Evolutionary conservation across 2,329 filamentous ascomycete species (phyloP).

Genomic region (Pseudogymnoascus sp.): DNA sequence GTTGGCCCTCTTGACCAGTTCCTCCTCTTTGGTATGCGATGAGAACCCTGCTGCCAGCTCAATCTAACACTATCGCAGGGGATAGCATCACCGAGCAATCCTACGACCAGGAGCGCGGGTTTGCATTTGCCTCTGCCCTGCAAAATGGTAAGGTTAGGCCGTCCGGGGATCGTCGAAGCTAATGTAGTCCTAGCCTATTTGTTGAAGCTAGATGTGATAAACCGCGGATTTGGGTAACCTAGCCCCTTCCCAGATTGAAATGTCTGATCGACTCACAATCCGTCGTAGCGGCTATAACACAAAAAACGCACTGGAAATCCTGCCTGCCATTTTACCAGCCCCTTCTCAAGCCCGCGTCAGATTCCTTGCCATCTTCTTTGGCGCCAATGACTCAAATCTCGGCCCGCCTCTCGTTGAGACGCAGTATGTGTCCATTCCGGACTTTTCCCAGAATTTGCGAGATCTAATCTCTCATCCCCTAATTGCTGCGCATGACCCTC

Average conservation of each 20-base stretch:
- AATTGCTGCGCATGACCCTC: slow-evolving; percentile 60
- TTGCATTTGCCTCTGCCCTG: slow-evolving; percentile 22
- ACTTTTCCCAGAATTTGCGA: slow-evolving; percentile 64
- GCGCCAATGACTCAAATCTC: slow-evolving; percentile 80
- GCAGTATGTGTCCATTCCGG: slow-evolving; percentile 67
- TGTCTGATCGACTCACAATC: background rate
- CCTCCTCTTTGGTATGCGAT: slow-evolving; percentile 18
- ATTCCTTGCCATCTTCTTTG: slow-evolving; percentile 56
- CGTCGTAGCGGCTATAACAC: slow-evolving; percentile 21
- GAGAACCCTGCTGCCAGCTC: background rate
- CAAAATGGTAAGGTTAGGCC: slow-evolving; percentile 17
- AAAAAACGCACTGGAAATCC: slow-evolving; percentile 18
- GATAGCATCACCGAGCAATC: slow-evolving; percentile 24
- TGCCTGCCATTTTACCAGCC: slow-evolving; percentile 18
- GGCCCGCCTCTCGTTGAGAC: slow-evolving; percentile 46
- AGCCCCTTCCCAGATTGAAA: background rate
- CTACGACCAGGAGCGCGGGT: slow-evolving; percentile 18
- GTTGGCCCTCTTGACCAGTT: slow-evolving; percentile 16
- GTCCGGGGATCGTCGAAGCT: background rate
- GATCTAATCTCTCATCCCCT: slow-evolving; percentile 64
- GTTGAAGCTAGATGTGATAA: slow-evolving; percentile 22
- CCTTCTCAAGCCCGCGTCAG: slow-evolving; percentile 19
- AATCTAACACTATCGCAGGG: slow-evolving; percentile 14
- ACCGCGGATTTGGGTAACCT: slow-evolving; percentile 19
- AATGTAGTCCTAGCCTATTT: slow-evolving; percentile 17